A percentile compares a stretch with the other conserved stretches of the same genome.
Evolutionary conservation across 176 grass and related monocot species (phyloP).

Genomic region (Oryza longistaminata): DNA sequence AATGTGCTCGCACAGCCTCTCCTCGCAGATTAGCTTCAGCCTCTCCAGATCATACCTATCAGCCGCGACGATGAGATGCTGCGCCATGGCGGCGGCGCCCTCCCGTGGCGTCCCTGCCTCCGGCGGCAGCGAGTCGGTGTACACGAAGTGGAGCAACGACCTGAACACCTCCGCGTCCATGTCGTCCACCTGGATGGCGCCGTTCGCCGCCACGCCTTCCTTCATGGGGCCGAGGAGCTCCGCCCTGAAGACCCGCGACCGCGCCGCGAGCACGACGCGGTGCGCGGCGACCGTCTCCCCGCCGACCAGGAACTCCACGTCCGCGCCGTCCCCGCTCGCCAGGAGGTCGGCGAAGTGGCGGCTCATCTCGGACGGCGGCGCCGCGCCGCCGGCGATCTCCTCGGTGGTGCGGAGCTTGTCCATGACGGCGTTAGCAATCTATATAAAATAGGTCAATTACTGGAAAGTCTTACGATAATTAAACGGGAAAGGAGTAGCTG

Average conservation of each 20-base stretch:
- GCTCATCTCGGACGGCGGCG: slow-evolving; percentile 17
- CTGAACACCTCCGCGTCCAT: slow-evolving; percentile 47
- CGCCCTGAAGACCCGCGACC: slow-evolving; percentile 29
- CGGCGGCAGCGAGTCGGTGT: background rate
- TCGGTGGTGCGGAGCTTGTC: background rate
- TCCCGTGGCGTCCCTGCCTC: no score
- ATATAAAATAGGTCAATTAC: no score
- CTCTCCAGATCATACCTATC: no score
- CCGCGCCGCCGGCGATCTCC: background rate
- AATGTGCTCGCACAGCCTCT: no score
- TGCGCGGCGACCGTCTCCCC: slow-evolving; percentile 26
- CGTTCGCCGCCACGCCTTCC: background rate
- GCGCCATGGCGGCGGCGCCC: no score
- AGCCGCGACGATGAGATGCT: no score
- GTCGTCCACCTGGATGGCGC: slow-evolving; percentile 9
- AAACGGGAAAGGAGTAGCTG: no score
- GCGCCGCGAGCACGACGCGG: no score
- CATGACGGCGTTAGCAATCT: background rate
- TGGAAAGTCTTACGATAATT: no score
- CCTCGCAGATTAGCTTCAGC: no score
- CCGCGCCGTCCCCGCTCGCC: background rate
- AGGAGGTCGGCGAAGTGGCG: slow-evolving; percentile 28
- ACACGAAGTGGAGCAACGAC: background rate
- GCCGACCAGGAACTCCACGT: background rate
- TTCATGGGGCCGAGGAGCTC: slow-evolving; percentile 39